Evolutionary conservation across 495 filamentous ascomycete genomes (phyloP).

Genomic region (Aspergillus conjunctus): DNA sequence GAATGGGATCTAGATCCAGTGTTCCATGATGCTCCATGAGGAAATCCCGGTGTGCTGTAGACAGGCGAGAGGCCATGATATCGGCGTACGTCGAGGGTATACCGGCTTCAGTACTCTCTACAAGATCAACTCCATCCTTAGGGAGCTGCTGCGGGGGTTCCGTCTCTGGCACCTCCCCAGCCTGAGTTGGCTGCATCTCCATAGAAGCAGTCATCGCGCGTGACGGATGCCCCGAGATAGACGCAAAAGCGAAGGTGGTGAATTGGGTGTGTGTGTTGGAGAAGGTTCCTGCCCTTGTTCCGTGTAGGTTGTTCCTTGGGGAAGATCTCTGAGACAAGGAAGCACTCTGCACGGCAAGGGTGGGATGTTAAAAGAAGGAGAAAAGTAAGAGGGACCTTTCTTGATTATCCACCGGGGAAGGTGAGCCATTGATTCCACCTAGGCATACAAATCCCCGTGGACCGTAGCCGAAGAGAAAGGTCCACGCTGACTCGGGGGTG

Average conservation of each 20-base stretch:
- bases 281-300: slow-evolving; percentile 1
- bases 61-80: slow-evolving; percentile 34
- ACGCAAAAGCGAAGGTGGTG: background rate
- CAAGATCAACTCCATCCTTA: slow-evolving; percentile 38
- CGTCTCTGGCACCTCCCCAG: slow-evolving; percentile 16
- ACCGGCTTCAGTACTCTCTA: slow-evolving; percentile 37
- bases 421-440: background rate
- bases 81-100: slow-evolving; percentile 33
- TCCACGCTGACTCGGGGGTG: slow-evolving; percentile 8
- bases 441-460: background rate
- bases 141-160: slow-evolving; percentile 12
- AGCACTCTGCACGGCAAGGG: background rate
- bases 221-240: background rate
- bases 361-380: background rate
- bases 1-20: slow-evolving; percentile 55
- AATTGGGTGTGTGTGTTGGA: background rate
- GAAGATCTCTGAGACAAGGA: background rate
- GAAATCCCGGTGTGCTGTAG: slow-evolving; percentile 51
- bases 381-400: background rate
- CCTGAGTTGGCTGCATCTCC: slow-evolving; percentile 26
- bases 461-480: background rate
- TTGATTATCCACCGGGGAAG: background rate
- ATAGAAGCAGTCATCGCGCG: slow-evolving; percentile 29
- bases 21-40: slow-evolving; percentile 57
- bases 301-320: background rate